Base-by-base conservation (phyloP, 345 rosid species). In the Lepidium aucheri region DNA sequence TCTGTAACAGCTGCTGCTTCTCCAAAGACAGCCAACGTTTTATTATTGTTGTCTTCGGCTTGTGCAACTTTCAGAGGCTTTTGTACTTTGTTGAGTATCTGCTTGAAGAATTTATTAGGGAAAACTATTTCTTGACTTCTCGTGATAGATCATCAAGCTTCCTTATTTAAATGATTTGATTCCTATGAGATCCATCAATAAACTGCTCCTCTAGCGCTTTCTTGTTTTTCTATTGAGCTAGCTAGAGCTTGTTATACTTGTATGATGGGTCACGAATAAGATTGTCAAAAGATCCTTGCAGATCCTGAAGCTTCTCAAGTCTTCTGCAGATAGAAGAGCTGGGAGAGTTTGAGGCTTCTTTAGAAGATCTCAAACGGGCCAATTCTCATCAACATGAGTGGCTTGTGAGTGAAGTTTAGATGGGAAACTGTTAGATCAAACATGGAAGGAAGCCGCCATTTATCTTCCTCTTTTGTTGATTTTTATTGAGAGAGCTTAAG, bases 131-230 rank as follows among this genome's bases (percentile, higher is more conserved):
- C 33, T 33, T 56, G 0, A 73, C 67, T 32, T 65, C 72, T 38
- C 52, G 15, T 0, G 54, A 26, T 42, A 65, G 14, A 41, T 56
- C 68, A 5, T 45, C 76, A 2, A 36, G 43, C 36, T 51, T 57
- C 35, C 76, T 60, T 9, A 70, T 35, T 34, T 73, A 33, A 63
- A 58, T 20, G 72, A 76, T 20, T 75, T 74, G 11, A 82, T 63
- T 22, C 73, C 73, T 11, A 67, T 59, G n/a, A 20, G 84, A 73
- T 38, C 77, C 78, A 35, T 78, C 74, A 65, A 82, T 63, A 38
- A 72, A 53, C 47, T 73, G 74, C 9, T 76, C 74, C 0, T n/a
- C n/a, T n/a, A 73, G 67, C 5, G 4, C 33, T 33, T 60, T 59
- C 58, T 33, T 64, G 13, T 59, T 16, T 8, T 75, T 33, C 22